Percentiles rank a stretch among this genome's conserved stretches.
These are phyloP conservation scores for Isabelozyma gotoi DNA, from an alignment of 805 yeast species.

Conservation along the genomic window DNA sequence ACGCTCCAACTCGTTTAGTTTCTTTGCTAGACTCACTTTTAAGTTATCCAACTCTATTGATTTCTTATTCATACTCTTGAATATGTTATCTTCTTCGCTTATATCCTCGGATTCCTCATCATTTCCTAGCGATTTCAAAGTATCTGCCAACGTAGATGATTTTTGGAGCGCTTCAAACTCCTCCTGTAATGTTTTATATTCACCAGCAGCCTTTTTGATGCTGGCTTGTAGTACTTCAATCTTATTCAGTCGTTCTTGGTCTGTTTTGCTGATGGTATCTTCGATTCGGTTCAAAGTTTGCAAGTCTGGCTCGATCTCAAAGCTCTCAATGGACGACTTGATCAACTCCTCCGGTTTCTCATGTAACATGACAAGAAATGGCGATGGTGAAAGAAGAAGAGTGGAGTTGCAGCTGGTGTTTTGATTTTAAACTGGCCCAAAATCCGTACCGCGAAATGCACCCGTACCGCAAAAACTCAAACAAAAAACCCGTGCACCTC, in stretches of 20 bases:
- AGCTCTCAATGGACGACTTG: slow-evolving; percentile 44
- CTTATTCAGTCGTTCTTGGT: slow-evolving; percentile 23
- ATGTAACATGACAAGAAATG: slow-evolving; percentile 29
- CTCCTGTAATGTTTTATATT: slow-evolving; percentile 8
- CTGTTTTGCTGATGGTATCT: slow-evolving; percentile 30
- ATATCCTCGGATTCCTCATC: slow-evolving; percentile 13
- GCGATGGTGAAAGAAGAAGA: background rate
- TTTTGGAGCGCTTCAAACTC: slow-evolving; percentile 12
- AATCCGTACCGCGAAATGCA: background rate
- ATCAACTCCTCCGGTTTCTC: slow-evolving; percentile 35
- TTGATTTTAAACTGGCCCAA: background rate
- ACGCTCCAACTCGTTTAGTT: slow-evolving; percentile 48
- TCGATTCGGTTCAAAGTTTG: slow-evolving; percentile 45
- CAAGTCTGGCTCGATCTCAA: slow-evolving; percentile 53
- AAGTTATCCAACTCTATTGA: slow-evolving; percentile 40
- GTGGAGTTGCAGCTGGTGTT: background rate
- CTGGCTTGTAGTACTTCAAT: slow-evolving; percentile 12
- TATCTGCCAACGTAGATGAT: slow-evolving; percentile 11
- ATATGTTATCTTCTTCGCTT: slow-evolving; percentile 18
- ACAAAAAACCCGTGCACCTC: background rate
- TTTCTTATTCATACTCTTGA: slow-evolving; percentile 24
- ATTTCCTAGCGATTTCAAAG: slow-evolving; percentile 11
- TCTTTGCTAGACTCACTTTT: slow-evolving; percentile 53
- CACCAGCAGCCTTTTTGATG: slow-evolving; percentile 7
- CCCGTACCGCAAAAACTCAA: background rate